Evolutionary conservation across 352 stramenopile genomes (phyloP), one percentile per base, ranked within the genome.

Genomic region (Globisporangium nodosum): DNA sequence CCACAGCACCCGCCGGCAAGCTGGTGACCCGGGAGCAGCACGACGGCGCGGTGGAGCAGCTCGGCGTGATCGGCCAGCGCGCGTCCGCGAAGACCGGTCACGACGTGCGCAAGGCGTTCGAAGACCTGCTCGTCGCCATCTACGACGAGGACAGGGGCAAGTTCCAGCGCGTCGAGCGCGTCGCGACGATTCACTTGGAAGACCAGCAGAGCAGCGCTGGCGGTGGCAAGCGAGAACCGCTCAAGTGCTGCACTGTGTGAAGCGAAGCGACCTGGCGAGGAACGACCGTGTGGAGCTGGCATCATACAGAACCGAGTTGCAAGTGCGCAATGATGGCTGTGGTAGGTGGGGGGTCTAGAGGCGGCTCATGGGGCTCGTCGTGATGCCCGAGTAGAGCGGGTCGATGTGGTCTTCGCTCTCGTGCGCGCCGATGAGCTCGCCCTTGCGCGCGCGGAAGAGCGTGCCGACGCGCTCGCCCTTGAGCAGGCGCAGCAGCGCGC

Each of bases 391-490:
- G 64, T 90, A 90, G 18, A 88, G 56, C 6, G 80, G 80, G 37
- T 90, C 80, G 40, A 85, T 84, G 59, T 87, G 68, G 43, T 78
- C 68, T 21, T 84, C 66, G 47, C 81, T 66, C 39, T 66, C 60
- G 3, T 53, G 56, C 30, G 76, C 74, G 47, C 79, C 75, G 61
- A 89, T 83, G 3, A 50, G 73, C 30, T 66, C 60, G 56, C 75
- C 77, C 37, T 76, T 35, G 37, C 54, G 70, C 35, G 73, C 61
- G 50, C 70, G 54, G 49, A 93, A 93, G 33, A 87, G 73, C 20
- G 84, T 93, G 31, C 84, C 84, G 13, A 91, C 69, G 48, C 49
- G 58, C 56, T 91, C 73, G n/a, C 84, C 81, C 45, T 85, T 78
- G 45, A 93, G 31, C 47, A 91, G 81, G 1, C 76, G 66, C 16